These are phyloP conservation scores for Seiridium unicorne DNA, from an alignment of 2,329 filamentous ascomycete species.

Conservation along the genomic window DNA sequence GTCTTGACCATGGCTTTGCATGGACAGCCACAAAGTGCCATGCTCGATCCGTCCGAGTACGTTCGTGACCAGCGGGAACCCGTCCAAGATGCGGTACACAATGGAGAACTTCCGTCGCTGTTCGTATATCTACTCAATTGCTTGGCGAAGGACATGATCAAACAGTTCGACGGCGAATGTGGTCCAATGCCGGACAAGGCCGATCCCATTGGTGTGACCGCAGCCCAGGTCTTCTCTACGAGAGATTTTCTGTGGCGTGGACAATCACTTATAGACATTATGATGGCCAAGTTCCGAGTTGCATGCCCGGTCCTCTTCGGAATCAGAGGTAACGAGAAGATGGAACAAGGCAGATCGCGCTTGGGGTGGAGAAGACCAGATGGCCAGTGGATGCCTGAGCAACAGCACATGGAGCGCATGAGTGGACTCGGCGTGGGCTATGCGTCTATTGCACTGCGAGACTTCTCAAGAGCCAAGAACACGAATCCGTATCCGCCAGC, in stretches of 20 bases:
- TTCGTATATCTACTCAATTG: constrained; percentile 76
- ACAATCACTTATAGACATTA: constrained; percentile 71
- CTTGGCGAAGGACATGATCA: constrained; percentile 70
- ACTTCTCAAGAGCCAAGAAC: constrained; percentile 70
- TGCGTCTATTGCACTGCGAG: constrained; percentile 77
- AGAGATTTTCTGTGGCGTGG: constrained; percentile 67
- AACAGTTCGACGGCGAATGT: constrained; percentile 68
- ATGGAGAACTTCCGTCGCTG: constrained; percentile 60
- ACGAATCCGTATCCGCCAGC: constrained; percentile 74
- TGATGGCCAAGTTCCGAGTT: constrained; percentile 82
- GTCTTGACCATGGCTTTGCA: constrained; percentile 54
- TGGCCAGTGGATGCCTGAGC: constrained; percentile 61
- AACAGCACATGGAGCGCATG: constrained; percentile 80
- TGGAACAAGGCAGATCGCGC: constrained; percentile 61
- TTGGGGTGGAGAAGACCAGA: constrained; percentile 70
- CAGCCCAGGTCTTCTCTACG: constrained; percentile 71
- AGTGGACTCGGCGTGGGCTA: constrained; percentile 81
- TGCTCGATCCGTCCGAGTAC: constrained; percentile 55
- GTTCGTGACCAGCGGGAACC: constrained; percentile 45
- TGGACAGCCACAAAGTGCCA: constrained; percentile 48
- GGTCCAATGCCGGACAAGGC: constrained; percentile 63
- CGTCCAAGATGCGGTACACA: constrained; percentile 47
- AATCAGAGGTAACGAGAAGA: constrained; percentile 73
- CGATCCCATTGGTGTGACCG: constrained; percentile 76
- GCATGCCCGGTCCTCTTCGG: constrained; percentile 86